phyloP scores from a whole-genome alignment of 1,284 basidiomycete genomes.

The Ganoderma multipileum region DNA sequence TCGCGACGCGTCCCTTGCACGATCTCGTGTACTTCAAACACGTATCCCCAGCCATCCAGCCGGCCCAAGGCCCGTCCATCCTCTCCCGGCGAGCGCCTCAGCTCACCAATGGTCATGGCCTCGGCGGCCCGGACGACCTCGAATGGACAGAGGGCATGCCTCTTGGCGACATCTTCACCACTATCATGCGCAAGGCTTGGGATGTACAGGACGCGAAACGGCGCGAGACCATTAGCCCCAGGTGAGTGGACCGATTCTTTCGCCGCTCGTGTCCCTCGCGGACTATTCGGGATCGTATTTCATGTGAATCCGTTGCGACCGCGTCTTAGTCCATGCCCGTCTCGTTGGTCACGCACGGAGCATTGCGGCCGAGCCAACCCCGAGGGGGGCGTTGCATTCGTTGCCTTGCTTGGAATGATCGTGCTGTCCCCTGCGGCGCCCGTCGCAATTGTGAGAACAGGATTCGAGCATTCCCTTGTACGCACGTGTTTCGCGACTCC shows the following conservation, averaged over 20 bases:
- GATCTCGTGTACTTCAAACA: slow-evolving; percentile 65
- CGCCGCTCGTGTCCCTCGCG: neutral
- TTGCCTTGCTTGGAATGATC: neutral
- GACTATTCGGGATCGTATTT: neutral
- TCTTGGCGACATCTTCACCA: slow-evolving; percentile 68
- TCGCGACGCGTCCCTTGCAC: slow-evolving; percentile 68
- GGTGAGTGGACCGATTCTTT: slow-evolving; percentile 47
- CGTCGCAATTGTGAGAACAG: neutral
- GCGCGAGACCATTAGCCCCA: slow-evolving; percentile 66
- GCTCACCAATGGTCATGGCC: slow-evolving; percentile 68
- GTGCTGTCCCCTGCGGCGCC: neutral
- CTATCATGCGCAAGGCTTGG: slow-evolving; percentile 66
- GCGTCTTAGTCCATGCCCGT: neutral
- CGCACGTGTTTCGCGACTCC: neutral
- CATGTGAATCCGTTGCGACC: neutral
- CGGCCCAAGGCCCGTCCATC: slow-evolving; percentile 46
- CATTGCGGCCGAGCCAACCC: neutral
- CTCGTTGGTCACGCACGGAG: too few relatives aligned
- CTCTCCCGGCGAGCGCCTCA: slow-evolving; percentile 62
- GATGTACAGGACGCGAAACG: slow-evolving; percentile 55
- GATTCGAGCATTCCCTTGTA: neutral
- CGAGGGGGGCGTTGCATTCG: neutral
- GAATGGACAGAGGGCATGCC: slow-evolving; percentile 65
- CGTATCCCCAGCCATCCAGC: slow-evolving; percentile 48
- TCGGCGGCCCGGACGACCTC: slow-evolving; percentile 57